Evolutionary conservation across 176 grass and related monocot species (phyloP).

Genomic region (Typha latifolia): DNA sequence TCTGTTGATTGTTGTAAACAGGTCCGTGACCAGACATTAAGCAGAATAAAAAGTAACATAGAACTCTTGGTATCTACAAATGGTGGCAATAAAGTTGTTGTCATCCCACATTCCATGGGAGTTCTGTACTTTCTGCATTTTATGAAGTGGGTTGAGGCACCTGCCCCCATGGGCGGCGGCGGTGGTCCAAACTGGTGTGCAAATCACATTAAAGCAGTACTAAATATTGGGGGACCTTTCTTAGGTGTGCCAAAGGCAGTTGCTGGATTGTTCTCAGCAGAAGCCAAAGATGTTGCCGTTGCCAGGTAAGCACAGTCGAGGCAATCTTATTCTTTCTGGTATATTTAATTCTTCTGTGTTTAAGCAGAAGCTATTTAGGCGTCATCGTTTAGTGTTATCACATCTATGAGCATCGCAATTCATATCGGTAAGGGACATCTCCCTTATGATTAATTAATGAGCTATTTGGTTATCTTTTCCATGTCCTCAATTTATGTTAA

Average conservation of each 20-base stretch:
- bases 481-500: too few relatives aligned
- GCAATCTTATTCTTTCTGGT: not conserved
- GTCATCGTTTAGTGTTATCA: too few relatives aligned
- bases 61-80: slow-evolving; percentile 87
- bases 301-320: slow-evolving; percentile 48
- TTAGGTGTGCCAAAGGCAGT: slow-evolving; percentile 91
- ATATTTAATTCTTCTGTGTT: too few relatives aligned
- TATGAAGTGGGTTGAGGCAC: slow-evolving; percentile 99
- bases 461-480: too few relatives aligned
- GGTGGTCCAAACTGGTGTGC: slow-evolving; percentile 90
- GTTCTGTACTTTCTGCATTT: slow-evolving; percentile 98
- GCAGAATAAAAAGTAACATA: slow-evolving; percentile 96
- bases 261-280: slow-evolving; percentile 85
- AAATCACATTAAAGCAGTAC: slow-evolving; percentile 85
- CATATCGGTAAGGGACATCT: too few relatives aligned
- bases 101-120: slow-evolving; percentile 98
- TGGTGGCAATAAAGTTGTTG: slow-evolving; percentile 91
- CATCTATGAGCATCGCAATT: too few relatives aligned
- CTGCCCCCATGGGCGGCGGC: slow-evolving; percentile 79
- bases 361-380: too few relatives aligned
- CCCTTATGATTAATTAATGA: too few relatives aligned
- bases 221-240: slow-evolving; percentile 95
- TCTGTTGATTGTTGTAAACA: slow-evolving; percentile 23
- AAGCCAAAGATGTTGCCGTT: slow-evolving; percentile 98
- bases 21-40: slow-evolving; percentile 89